Conservation (phyloP, 768 basidiomycete genomes). For the Podaxis sp. region DNA sequence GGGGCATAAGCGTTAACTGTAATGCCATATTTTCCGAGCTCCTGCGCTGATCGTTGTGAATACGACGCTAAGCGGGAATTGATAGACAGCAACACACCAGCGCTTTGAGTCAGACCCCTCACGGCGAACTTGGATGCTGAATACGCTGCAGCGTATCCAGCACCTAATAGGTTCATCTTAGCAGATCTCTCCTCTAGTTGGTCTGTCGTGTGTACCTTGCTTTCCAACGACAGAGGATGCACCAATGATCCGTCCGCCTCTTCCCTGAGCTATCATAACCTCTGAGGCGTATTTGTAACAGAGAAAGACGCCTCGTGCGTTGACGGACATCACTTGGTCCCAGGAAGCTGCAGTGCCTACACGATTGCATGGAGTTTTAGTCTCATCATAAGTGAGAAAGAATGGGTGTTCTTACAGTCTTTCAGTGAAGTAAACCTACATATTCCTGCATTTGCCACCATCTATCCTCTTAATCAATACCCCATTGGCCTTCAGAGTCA, state of each 20-base stretch:
- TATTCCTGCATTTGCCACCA: slow-evolving; percentile 16
- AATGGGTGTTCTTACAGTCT: background rate
- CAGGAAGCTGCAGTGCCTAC: slow-evolving; percentile 34
- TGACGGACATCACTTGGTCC: slow-evolving; percentile 46
- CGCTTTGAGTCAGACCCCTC: slow-evolving; percentile 37
- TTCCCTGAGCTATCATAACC: slow-evolving; percentile 56
- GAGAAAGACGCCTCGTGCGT: slow-evolving; percentile 56
- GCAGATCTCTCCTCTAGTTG: background rate
- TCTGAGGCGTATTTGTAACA: slow-evolving; percentile 66
- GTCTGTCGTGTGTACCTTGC: slow-evolving; percentile 17
- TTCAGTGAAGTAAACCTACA: background rate
- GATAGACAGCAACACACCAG: slow-evolving; percentile 26
- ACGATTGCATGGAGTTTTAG: background rate
- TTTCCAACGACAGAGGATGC: slow-evolving; percentile 31
- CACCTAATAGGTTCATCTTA: background rate
- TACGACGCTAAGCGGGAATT: background rate
- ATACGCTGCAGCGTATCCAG: slow-evolving; percentile 23
- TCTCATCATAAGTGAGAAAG: background rate
- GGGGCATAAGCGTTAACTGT: slow-evolving; percentile 45
- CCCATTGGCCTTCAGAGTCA: background rate
- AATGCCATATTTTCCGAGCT: slow-evolving; percentile 36
- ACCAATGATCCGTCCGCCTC: slow-evolving; percentile 56
- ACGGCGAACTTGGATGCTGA: slow-evolving; percentile 38
- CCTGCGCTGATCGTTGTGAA: slow-evolving; percentile 25
- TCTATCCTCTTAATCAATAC: background rate